A percentile compares a stretch with the other conserved stretches of the same genome.
Evolutionary conservation across 495 filamentous ascomycete genomes (phyloP).

Genomic region (Aspergillus ellipticus): DNA sequence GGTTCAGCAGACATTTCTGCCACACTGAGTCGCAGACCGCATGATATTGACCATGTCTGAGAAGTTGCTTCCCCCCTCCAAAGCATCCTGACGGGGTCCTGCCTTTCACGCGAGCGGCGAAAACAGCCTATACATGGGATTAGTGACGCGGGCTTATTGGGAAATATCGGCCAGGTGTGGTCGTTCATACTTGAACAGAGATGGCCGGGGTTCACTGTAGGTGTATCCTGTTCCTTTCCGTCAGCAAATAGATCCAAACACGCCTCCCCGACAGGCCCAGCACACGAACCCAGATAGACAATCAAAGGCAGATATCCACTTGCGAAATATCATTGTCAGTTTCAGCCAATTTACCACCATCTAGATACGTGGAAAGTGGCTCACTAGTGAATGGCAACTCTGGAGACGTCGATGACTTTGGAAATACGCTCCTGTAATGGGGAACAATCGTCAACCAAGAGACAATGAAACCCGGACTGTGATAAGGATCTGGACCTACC

Average conservation of each 20-base stretch:
- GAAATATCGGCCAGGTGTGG: background rate
- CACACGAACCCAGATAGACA: slow-evolving; percentile 84
- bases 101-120: slow-evolving; percentile 58
- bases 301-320: slow-evolving; percentile 97
- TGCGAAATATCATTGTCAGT: slow-evolving; percentile 32
- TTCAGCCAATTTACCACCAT: slow-evolving; percentile 7
- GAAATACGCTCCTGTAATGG: slow-evolving; percentile 83
- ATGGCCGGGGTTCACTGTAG: slow-evolving; percentile 83
- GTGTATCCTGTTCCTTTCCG: slow-evolving; percentile 67
- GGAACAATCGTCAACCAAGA: background rate
- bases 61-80: background rate
- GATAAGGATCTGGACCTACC: slow-evolving; percentile 48
- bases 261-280: slow-evolving; percentile 1
- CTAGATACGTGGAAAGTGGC: slow-evolving; percentile 7
- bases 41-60: background rate
- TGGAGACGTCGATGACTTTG: slow-evolving; percentile 88
- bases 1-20: background rate
- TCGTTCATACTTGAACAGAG: slow-evolving; percentile 76
- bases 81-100: background rate
- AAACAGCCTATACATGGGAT: slow-evolving; percentile 54
- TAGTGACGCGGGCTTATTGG: slow-evolving; percentile 11
- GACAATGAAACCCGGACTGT: too few relatives aligned
- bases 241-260: slow-evolving; percentile 10
- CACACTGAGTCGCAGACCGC: background rate
- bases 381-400: slow-evolving; percentile 96